Percentiles rank a stretch among this genome's conserved stretches.
phyloP scores from a whole-genome alignment of 805 yeast genomes.

The Wickerhamiella azymoides region DNA sequence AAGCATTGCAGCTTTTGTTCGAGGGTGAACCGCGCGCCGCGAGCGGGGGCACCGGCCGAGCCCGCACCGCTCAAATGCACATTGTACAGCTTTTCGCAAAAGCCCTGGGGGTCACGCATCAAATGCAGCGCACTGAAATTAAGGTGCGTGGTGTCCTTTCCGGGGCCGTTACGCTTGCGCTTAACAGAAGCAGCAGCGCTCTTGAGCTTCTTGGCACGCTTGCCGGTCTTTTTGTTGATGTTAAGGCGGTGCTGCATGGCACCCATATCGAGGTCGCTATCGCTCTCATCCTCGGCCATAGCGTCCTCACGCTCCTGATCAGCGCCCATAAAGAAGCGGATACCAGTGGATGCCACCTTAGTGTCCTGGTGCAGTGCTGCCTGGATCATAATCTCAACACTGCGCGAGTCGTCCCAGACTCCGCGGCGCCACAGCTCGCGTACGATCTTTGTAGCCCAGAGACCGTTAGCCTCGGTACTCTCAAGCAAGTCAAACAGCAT shows the following conservation, averaged over 20 bases:
- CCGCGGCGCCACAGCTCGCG: slow-evolving; percentile 96
- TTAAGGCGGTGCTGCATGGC: slow-evolving; percentile 67
- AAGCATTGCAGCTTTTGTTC: slow-evolving; percentile 82
- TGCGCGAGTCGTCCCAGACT: slow-evolving; percentile 93
- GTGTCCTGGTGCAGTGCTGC: slow-evolving; percentile 81
- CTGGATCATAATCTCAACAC: slow-evolving; percentile 95
- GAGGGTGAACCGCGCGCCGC: slow-evolving; percentile 54
- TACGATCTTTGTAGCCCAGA: slow-evolving; percentile 93
- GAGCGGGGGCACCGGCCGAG: slow-evolving; percentile 31
- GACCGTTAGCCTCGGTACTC: slow-evolving; percentile 66
- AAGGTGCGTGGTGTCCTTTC: slow-evolving; percentile 51
- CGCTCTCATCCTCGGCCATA: slow-evolving; percentile 54
- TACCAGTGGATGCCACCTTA: slow-evolving; percentile 83
- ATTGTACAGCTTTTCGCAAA: slow-evolving; percentile 72
- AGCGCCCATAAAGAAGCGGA: slow-evolving; percentile 82
- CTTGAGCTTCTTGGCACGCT: slow-evolving; percentile 69
- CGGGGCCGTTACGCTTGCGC: slow-evolving; percentile 33
- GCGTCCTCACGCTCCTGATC: slow-evolving; percentile 86
- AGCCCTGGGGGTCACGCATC: slow-evolving; percentile 93
- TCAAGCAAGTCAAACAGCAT: slow-evolving; percentile 75
- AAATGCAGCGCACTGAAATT: slow-evolving; percentile 92
- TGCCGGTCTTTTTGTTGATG: slow-evolving; percentile 69
- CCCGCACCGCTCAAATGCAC: slow-evolving; percentile 35
- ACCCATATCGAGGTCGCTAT: slow-evolving; percentile 54
- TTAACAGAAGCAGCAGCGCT: slow-evolving; percentile 55